phyloP scores from a whole-genome alignment of 129 eudicot species.

The Silybum marianum region DNA sequence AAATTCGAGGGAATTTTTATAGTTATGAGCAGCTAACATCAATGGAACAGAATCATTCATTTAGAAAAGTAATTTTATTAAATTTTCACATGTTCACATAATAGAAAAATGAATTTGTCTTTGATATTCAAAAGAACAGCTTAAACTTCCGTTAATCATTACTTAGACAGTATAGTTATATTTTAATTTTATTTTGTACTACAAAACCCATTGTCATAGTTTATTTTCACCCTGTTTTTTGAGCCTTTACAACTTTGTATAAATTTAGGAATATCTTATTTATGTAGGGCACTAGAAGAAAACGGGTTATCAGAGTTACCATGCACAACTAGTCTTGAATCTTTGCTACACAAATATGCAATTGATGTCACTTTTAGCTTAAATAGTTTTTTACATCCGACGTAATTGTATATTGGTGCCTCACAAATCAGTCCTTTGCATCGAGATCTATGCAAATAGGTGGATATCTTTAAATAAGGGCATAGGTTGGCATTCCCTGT shows the following conservation, averaged over 20 bases:
- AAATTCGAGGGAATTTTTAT: not conserved
- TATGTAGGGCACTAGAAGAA: conserved; percentile 93
- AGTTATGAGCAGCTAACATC: not conserved
- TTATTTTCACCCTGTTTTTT: conserved; percentile 29
- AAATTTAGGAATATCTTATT: conserved; percentile 96
- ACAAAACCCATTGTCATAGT: conserved; percentile 4
- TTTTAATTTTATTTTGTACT: not conserved
- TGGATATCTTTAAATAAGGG: no score
- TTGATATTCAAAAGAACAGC: not conserved
- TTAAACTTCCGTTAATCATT: not conserved
- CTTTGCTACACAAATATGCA: no score
- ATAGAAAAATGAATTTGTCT: not conserved
- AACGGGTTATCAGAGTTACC: no score
- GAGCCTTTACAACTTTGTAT: conserved; percentile 48
- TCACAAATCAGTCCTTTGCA: no score
- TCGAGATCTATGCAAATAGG: no score
- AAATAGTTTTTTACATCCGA: no score
- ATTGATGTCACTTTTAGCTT: no score
- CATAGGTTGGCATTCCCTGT: no score
- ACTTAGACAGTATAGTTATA: not conserved
- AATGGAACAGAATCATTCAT: not conserved
- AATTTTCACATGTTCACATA: no score
- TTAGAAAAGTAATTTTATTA: not conserved
- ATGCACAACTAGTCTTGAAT: no score
- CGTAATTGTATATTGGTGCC: no score